Evolutionary conservation across 257 asterid species (phyloP), one percentile per base, ranked within the genome.

Genomic region (Capsicum pubescens): DNA sequence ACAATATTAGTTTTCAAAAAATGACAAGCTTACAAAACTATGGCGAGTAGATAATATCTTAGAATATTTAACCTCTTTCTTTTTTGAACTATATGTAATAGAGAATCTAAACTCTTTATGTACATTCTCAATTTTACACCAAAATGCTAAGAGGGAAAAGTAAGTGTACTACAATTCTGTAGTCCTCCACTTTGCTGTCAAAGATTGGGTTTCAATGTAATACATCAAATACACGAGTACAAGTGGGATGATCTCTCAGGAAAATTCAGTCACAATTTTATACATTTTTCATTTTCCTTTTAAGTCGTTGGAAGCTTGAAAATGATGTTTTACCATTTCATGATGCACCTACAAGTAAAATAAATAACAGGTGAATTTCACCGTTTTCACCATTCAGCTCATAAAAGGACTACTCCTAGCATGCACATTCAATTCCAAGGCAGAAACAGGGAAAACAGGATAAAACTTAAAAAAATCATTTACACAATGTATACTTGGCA

Each of bases 191-290:
- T 64, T 64, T 11, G 8, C 17, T 64, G 71, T 64, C 71, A 64
- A 64, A 10, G 71, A 16, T 11, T 26, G 35, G 39, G 44, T 64
- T 61, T 11, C 68, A 61, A 61, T 61, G 6, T 61, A 19, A 61
- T 13, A 35, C 36, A 61, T 61, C 36, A 19, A 19, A 61, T 19
- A 61, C 68, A 61, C 36, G 19, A 61, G 19, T 19, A 61, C 68
- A 61, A 61, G 36, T 3, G 68, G 15, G 12, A 61, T 61, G 68
- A 61, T 61, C 6, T 9, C 68, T 11, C 7, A 5, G 68, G 68
- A 19, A 19, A 60, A 60, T 72, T 72, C 39, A 72, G 55, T n/a
- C 58, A 72, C 59, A 72, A n/a, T 48, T 72, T 48, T 48, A 19
- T 48, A 48, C 59, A 46, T 48, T 66, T 26, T 72, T 52, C 81